These are phyloP conservation scores for Paspalum vaginatum DNA, from an alignment of 176 grass and related monocot genomes.

Conservation along the genomic window DNA sequence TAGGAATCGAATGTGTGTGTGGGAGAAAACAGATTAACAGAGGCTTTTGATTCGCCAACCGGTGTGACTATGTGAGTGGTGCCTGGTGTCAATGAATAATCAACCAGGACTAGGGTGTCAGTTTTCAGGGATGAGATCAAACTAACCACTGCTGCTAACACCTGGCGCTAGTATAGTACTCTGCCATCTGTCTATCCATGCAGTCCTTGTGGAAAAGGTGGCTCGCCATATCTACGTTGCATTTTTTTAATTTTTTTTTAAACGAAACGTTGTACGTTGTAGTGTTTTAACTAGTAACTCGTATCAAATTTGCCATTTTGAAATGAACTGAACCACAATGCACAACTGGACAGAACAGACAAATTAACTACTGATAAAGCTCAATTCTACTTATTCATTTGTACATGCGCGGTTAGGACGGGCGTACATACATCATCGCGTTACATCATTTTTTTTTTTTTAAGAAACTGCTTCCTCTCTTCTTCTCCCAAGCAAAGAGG, in stretches of 20 bases:
- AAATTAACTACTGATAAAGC: neutral
- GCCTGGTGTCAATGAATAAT: too few relatives aligned
- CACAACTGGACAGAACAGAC: neutral
- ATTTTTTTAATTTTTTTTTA: too few relatives aligned
- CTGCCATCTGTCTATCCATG: too few relatives aligned
- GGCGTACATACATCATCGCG: neutral
- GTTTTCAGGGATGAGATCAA: too few relatives aligned
- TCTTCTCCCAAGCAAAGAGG: slow-evolving; percentile 34
- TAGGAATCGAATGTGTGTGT: neutral
- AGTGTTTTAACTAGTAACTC: too few relatives aligned
- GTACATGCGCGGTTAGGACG: slow-evolving; percentile 19
- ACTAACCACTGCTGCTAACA: too few relatives aligned
- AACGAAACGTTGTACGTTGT: too few relatives aligned
- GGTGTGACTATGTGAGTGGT: too few relatives aligned
- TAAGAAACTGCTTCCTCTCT: neutral
- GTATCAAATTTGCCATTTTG: neutral
- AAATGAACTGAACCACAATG: neutral
- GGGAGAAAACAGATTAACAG: too few relatives aligned
- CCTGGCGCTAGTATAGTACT: too few relatives aligned
- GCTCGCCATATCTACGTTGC: neutral
- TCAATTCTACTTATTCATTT: slow-evolving; percentile 12
- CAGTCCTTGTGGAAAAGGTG: slow-evolving; percentile 3
- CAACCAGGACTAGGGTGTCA: too few relatives aligned
- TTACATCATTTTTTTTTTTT: neutral
- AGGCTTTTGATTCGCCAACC: neutral